Evolutionary conservation across 148 eudicot species (phyloP), one percentile per base, ranked within the genome.

Genomic region (Camellia sinensis): DNA sequence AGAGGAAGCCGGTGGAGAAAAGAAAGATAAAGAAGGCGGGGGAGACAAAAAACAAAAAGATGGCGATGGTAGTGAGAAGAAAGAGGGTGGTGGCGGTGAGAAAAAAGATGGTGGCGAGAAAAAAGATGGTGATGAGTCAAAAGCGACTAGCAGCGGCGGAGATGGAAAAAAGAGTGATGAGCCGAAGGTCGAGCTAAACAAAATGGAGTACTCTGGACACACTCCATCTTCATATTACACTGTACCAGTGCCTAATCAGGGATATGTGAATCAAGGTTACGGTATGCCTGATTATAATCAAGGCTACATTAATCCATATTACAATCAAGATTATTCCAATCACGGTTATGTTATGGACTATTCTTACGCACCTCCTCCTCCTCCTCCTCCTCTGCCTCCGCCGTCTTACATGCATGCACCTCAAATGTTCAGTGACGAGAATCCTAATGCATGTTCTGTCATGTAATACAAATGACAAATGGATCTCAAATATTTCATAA

Each of bases 131-230:
- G 87, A 79, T 19, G 86, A 43, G 52, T 63, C 71, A 78, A 81
- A 81, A 73, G 84, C 46, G 2, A 57, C 52, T 22, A 83, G 80
- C 18, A 77, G 60, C 1, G 86, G 64, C 5, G 85, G 82, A 48
- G 86, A 68, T 13, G 82, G 46, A 5, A 66, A 70, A 29, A 85
- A 87, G 60, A 67, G 78, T 12, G 88, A 81, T 57, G 87, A 78
- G 44, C 37, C 70, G 2, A 84, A 78, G 61, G 82, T 74, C 45
- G 93, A 85, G 63, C 83, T 87, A 13, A 86, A 80, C 77, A 93
- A 88, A 81, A 70, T 85, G 71, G 80, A 77, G 14, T 52, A 77
- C 41, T 52, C 63, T 18, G 80, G 72, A 53, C 7, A 6, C 21
- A 29, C 7, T 4, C 6, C 48, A 59, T 2, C 11, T 14, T 17